A percentile compares a stretch with the other conserved stretches of the same genome.
Conservation (phyloP, 306 rosid genomes). For the Lotus japonicus region DNA sequence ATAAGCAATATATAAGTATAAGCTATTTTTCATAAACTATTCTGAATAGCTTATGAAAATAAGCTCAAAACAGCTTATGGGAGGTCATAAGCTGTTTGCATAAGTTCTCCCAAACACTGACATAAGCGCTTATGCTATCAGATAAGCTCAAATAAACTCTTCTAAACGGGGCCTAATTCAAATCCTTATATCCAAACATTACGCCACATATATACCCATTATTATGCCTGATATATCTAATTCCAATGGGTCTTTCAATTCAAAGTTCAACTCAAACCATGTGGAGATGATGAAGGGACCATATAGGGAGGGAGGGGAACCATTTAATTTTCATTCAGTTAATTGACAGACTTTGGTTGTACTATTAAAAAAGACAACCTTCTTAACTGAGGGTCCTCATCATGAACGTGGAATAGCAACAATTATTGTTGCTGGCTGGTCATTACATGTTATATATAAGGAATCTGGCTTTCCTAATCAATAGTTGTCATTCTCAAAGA, state of each 20-base stretch:
- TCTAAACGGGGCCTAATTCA: no score
- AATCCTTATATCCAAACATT: no score
- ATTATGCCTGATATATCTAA: no score
- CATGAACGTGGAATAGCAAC: background rate
- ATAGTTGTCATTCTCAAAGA: conserved; percentile 23
- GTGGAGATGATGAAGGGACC: conserved; percentile 12
- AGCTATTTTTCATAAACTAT: no score
- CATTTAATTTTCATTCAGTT: background rate
- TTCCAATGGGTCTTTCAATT: background rate
- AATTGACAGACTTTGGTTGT: conserved; percentile 24
- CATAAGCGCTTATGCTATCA: no score
- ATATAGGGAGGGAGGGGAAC: conserved; percentile 22
- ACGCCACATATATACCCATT: no score
- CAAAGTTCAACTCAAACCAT: conserved; percentile 23
- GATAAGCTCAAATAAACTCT: no score
- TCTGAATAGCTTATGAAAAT: no score
- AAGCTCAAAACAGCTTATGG: no score
- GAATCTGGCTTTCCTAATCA: conserved; percentile 32
- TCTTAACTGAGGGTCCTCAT: conserved; percentile 32
- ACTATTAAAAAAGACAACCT: conserved; percentile 20
- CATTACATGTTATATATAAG: conserved; percentile 11
- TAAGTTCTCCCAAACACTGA: no score
- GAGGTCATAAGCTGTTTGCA: no score
- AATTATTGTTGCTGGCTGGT: conserved; percentile 30
- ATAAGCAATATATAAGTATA: no score